Evolutionary conservation across 148 eudicot species (phyloP), one percentile per base, ranked within the genome.

Genomic region (Fagopyrum tataricum): DNA sequence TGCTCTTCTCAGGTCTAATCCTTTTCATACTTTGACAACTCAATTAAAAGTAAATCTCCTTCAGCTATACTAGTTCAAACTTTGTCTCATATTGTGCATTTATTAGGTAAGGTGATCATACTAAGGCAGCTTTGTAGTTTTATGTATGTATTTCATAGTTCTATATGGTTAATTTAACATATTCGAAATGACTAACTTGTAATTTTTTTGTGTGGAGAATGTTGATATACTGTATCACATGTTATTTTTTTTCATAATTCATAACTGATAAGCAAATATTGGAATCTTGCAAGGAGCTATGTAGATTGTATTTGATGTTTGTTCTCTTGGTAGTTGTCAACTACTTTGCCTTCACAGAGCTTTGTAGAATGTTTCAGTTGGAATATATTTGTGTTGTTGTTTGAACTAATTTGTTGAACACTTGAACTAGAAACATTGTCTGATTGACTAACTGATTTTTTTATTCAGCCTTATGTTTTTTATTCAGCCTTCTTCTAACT

Each of bases 311-410:
- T 70, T 41, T 87, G 53, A 79, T 91, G 81, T 85, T 95, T 62
- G 84, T 78, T 20, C 37, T 80, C 31, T 61, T 78, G 44, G 91
- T 88, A 59, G 75, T 90, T 44, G 72, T 82, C 83, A 95, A 75
- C 78, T 76, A 82, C 21, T 70, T 84, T 41, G 89, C 92, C 59
- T 95, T 90, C 78, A 62, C 80, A 26, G 75, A 70, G 88, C 90
- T 14, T 82, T 64, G 75, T 88, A 40, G n/a, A n/a, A n/a, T n/a
- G 72, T 91, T 72, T 91, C 84, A 47, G 58, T 90, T 18, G 96
- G 91, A 73, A 69, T 75, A 17, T 91, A 90, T 80, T 2, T 85
- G 86, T 97, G 98, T 23, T 91, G n/a, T n/a, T n/a, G n/a, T n/a
- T n/a, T n/a, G n/a, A n/a, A n/a, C n/a, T n/a, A n/a, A n/a, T n/a